Evolutionary conservation across 2,329 filamentous ascomycete species (phyloP), one percentile per base, ranked within the genome.

Genomic region (Microsporum canis): DNA sequence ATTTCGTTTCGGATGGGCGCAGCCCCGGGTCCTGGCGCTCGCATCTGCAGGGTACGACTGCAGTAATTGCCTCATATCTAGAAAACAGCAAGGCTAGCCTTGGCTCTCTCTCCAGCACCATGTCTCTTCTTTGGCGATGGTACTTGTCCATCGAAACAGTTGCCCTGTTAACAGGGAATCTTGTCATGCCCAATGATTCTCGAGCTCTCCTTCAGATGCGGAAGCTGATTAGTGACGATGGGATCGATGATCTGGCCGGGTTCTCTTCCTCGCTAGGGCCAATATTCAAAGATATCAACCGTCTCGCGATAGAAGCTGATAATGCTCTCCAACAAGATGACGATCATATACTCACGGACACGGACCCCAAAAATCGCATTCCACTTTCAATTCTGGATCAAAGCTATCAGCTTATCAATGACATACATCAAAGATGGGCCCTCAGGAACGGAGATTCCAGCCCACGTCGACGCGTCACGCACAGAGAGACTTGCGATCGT

Each of bases 101-200:
- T 14, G 36, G 59, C 5, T 51, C 60, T 5, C 58, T 64, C 23
- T 45, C 63, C 39, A 58, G 45, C 23, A 57, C 61, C 17, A 63
- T 60, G 14, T 56, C 60, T 5, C 55, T 66, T 31, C 63, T 65
- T 4, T 66, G 65, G 65, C 57, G 65, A 1, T 66, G 65, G 65
- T 66, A 63, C 49, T 31, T 64, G 12, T 66, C 65, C 39, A 64
- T 66, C 17, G 65, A 66, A 58, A 63, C 65, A 0, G 47, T 62
- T 12, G 58, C 63, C 14, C 41, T 63, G 23, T 57, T 66, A 10
- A 65, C 63, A 14, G 65, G 65, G 12, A 65, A 63, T 23, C 31
- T 60, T 14, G 59, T 61, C 12, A 61, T 63, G 27, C 62, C 63
- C 23, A 62, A 62, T 7, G 59, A 60, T 5, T 62, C 61, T 5